These are phyloP conservation scores for Adansonia rubrostipa DNA, from an alignment of 441 rosid genomes.

Conservation along the genomic window DNA sequence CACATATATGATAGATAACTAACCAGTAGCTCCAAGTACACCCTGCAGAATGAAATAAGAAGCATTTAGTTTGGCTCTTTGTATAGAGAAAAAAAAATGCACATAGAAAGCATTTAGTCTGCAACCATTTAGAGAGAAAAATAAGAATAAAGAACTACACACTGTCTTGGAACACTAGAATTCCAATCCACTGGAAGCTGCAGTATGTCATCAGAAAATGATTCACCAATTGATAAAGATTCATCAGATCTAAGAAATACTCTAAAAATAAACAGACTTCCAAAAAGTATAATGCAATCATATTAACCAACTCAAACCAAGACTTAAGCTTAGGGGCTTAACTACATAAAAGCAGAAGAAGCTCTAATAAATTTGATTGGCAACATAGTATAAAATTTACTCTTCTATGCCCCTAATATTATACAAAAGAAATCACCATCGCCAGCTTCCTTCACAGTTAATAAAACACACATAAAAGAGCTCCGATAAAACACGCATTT, in stretches of 20 bases:
- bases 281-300: background rate
- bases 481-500: background rate
- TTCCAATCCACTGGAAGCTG: slow-evolving; percentile 42
- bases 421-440: background rate
- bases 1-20: slow-evolving; percentile 37
- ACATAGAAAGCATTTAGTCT: slow-evolving; percentile 36
- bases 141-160: slow-evolving; percentile 23
- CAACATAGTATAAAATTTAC: background rate
- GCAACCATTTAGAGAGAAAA: background rate
- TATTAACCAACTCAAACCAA: background rate
- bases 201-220: slow-evolving; percentile 29
- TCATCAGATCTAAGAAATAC: background rate
- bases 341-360: background rate
- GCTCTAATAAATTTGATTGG: slow-evolving; percentile 7
- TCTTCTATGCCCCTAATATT: background rate
- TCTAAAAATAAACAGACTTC: background rate
- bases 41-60: slow-evolving; percentile 49
- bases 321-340: background rate
- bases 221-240: slow-evolving; percentile 25
- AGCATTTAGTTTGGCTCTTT: too few species aligned
- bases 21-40: slow-evolving; percentile 54
- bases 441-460: slow-evolving; percentile 1
- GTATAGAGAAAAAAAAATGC: too few species aligned
- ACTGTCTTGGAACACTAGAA: slow-evolving; percentile 37
- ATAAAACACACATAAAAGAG: background rate